Conservation (phyloP, 805 yeast genomes). For the Wickerhamiella lipophila region DNA sequence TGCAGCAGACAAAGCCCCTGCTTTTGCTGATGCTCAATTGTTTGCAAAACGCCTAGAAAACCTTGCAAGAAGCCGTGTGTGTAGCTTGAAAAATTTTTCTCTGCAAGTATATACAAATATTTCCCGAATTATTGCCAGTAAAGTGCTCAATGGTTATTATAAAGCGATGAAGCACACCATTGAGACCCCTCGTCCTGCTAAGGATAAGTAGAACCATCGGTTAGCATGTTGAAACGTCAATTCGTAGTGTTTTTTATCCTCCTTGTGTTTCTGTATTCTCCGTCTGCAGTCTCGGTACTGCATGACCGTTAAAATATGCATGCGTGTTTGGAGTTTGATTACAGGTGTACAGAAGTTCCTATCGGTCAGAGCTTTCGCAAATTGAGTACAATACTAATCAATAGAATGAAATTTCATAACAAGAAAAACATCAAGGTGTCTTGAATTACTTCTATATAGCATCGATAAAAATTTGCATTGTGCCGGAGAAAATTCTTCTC, state of each 20-base stretch:
- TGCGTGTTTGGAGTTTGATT: background rate
- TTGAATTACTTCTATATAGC: too few species aligned
- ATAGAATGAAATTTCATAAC: background rate
- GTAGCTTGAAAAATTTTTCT: background rate
- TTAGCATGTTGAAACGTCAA: too few species aligned
- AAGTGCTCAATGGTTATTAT: too few species aligned
- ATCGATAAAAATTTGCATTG: background rate
- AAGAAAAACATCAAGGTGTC: too few species aligned
- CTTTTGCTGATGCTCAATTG: background rate
- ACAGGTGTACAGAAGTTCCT: background rate
- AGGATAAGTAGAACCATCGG: too few species aligned
- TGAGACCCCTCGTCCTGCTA: too few species aligned
- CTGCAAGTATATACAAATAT: background rate
- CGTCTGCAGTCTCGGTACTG: background rate
- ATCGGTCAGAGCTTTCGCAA: background rate
- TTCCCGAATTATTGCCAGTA: background rate
- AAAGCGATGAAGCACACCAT: too few species aligned
- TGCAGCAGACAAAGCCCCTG: background rate
- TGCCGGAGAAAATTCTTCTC: background rate
- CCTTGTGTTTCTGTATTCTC: too few species aligned
- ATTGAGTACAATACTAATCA: background rate
- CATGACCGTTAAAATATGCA: background rate
- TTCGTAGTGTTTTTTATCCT: too few species aligned
- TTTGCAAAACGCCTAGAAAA: background rate
- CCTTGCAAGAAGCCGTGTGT: background rate